Evolutionary conservation across 805 yeast genomes (phyloP).

Genomic region (Grigorovia jiainica): DNA sequence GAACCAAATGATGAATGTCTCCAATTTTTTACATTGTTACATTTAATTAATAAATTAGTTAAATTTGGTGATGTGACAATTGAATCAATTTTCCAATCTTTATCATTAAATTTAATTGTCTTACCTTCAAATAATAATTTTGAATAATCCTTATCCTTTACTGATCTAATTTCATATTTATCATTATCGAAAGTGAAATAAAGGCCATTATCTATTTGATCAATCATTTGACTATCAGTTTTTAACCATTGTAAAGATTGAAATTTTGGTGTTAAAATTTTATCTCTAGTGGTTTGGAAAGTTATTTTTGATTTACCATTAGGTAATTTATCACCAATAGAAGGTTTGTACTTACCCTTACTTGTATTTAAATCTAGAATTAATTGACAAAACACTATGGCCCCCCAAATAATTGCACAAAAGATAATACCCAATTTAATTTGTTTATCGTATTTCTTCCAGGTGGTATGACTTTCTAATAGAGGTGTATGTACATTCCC

Average conservation of each 20-base stretch:
- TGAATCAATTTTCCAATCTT: conserved; percentile 38
- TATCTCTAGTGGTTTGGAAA: conserved; percentile 42
- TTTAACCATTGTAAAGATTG: conserved; percentile 64
- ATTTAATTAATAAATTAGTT: conserved; percentile 45
- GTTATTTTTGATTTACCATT: conserved; percentile 25
- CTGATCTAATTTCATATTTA: conserved; percentile 47
- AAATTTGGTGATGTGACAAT: conserved; percentile 62
- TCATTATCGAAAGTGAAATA: conserved; percentile 43
- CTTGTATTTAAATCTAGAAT: background rate
- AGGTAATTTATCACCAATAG: background rate
- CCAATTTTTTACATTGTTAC: conserved; percentile 53
- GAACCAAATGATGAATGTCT: conserved; percentile 40
- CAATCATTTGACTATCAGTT: conserved; percentile 23
- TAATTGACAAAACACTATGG: conserved; percentile 10
- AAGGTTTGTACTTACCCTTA: background rate
- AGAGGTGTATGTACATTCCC: background rate
- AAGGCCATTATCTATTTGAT: conserved; percentile 61
- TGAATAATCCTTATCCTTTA: conserved; percentile 30
- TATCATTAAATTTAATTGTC: conserved; percentile 32
- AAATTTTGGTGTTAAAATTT: conserved; percentile 43
- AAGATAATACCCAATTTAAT: conserved; percentile 11
- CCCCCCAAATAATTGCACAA: conserved; percentile 19
- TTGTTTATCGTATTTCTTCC: conserved; percentile 3
- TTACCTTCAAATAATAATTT: conserved; percentile 43
- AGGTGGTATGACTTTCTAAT: background rate